Conservation (phyloP, 176 grass and related monocot species). For the Areca catechu region DNA sequence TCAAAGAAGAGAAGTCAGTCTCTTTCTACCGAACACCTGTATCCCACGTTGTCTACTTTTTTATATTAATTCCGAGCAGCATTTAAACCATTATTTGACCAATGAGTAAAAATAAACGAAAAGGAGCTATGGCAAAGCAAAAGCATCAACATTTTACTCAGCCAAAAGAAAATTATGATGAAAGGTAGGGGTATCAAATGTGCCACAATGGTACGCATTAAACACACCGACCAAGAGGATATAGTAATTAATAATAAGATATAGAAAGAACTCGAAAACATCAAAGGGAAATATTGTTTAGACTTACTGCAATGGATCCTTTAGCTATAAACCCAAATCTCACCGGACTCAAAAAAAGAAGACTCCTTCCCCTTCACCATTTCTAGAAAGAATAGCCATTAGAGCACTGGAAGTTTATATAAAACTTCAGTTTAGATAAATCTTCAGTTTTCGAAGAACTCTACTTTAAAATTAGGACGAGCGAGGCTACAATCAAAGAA, state of each 20-base stretch:
- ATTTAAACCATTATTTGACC: slow-evolving; percentile 25
- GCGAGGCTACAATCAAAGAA: too few relatives aligned
- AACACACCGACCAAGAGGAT: slow-evolving; percentile 11
- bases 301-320: too few relatives aligned
- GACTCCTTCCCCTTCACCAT: neutral
- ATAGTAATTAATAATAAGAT: slow-evolving; percentile 64
- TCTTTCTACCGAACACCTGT: slow-evolving; percentile 17
- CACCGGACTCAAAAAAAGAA: neutral
- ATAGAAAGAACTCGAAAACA: slow-evolving; percentile 33
- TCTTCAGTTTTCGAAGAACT: neutral
- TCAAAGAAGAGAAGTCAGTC: slow-evolving; percentile 39
- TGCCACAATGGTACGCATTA: slow-evolving; percentile 13
- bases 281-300: neutral
- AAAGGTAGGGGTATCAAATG: slow-evolving; percentile 12
- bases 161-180: too few relatives aligned
- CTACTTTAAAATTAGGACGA: too few relatives aligned
- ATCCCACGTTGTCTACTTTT: slow-evolving; percentile 3
- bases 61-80: slow-evolving; percentile 2
- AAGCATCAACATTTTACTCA: slow-evolving; percentile 1
- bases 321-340: too few relatives aligned
- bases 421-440: too few relatives aligned
- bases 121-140: slow-evolving; percentile 24
- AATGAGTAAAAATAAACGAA: slow-evolving; percentile 26
- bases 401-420: neutral
- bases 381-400: neutral